phyloP scores from a whole-genome alignment of 2,329 filamentous ascomycete genomes.

The Aspergillus pseudoviridinutans region DNA sequence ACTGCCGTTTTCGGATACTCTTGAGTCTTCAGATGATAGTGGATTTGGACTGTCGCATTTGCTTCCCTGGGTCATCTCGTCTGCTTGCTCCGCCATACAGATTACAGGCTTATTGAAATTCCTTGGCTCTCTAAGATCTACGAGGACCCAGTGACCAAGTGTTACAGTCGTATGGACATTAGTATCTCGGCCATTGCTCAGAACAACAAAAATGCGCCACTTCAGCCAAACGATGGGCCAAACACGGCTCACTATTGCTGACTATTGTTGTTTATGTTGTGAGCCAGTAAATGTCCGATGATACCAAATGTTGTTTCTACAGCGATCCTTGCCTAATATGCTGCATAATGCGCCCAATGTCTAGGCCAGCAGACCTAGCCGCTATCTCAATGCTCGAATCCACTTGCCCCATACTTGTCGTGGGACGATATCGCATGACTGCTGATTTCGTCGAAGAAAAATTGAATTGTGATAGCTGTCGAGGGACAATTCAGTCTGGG shows the following conservation, averaged over 20 bases:
- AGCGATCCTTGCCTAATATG: constrained; percentile 5
- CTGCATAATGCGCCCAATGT: not conserved
- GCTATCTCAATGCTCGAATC: constrained; percentile 1
- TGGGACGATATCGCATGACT: constrained; percentile 3
- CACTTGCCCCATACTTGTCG: not conserved
- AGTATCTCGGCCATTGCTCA: not conserved
- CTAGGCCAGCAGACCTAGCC: constrained; percentile 5
- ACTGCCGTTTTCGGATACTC: constrained; percentile 4
- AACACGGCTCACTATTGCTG: not conserved
- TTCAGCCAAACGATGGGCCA: not conserved
- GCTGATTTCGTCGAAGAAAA: constrained; percentile 2
- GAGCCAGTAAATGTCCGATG: not conserved
- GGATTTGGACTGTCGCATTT: not conserved
- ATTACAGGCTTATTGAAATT: not conserved
- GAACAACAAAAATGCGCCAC: constrained; percentile 8
- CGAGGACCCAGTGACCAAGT: constrained; percentile 1
- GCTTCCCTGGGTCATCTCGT: not conserved
- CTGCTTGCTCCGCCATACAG: not conserved
- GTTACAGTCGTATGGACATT: not conserved
- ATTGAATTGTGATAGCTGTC: not conserved
- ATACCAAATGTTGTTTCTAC: constrained; percentile 2
- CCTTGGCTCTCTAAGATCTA: not conserved
- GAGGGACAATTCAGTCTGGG: constrained; percentile 2
- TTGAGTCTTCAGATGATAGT: not conserved
- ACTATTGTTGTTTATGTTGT: not conserved